Base-by-base conservation (phyloP, 208 protist genomes). In the Acanthamoeba healyi region DNA sequence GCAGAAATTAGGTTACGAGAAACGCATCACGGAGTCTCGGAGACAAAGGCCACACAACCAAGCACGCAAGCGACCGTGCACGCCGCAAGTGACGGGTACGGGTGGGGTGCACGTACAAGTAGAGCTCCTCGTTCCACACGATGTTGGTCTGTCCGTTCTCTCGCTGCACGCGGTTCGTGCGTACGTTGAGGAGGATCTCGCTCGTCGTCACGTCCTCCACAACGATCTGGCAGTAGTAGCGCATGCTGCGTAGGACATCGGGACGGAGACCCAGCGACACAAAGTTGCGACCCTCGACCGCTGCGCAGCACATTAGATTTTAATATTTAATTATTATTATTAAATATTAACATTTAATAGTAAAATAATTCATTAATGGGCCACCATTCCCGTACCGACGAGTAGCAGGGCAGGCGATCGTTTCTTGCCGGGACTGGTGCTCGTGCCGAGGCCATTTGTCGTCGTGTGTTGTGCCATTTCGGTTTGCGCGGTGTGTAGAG, bases 91-190 rank as follows among this genome's bases (percentile, higher is more conserved):
- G n/a, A n/a, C n/a, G n/a, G n/a, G n/a, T n/a, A 70, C 7, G 10
- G 29, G 14, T 70, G 0, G 0, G 65, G 56, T 29, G n/a, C 15
- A 67, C 70, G 70, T 79, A 79, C 70, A 79, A 79, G 70, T 79
- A 79, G 70, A 79, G 32, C 22, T 40, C 40, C 24, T 79, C 70
- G 70, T 79, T 79, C 70, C 70, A 79, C 70, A 46, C 70, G 34
- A 79, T 24, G 40, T 79, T 79, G 70, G 32, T 44, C 36, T 79
- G 70, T 7, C 70, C 32, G 67, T 38, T 79, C n/a, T 79, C 70
- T 32, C 70, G 70, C 26, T 49, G 70, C 36, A 79, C 70, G 22
- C 70, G 70, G 36, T 79, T 40, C 7, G 70, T 79, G 70, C 70
- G 70, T 0, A 9, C 70, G 70, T 24, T 49, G 70, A 49, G 22